A percentile compares a stretch with the other conserved stretches of the same genome.
Evolutionary conservation across 768 basidiomycete genomes (phyloP).

Genomic region (Mycena crocata): DNA sequence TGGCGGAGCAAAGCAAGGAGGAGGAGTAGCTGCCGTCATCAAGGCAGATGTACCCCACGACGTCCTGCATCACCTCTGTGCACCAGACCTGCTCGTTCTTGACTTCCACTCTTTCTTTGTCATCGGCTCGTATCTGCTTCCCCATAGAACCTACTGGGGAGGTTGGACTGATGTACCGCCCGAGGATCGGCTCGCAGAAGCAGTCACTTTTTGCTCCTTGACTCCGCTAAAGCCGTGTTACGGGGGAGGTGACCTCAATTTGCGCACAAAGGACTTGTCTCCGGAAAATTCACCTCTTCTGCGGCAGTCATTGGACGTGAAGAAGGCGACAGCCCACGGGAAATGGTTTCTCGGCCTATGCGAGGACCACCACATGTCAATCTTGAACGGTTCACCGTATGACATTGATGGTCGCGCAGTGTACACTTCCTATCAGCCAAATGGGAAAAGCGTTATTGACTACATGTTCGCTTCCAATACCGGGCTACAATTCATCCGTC

Average conservation of each 20-base stretch:
- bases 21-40: constrained; percentile 4
- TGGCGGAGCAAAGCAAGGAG: neutral
- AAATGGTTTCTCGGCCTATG: neutral
- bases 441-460: neutral
- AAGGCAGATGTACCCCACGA: neutral
- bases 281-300: neutral
- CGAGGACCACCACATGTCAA: neutral
- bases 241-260: neutral
- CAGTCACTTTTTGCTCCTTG: neutral
- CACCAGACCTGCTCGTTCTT: constrained; percentile 6
- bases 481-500: neutral
- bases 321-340: neutral
- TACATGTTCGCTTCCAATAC: neutral
- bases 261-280: neutral
- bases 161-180: neutral
- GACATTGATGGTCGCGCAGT: neutral
- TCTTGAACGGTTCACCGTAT: neutral
- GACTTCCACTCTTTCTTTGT: neutral
- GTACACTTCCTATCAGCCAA: constrained; percentile 6
- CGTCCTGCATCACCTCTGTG: neutral
- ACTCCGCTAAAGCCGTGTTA: neutral
- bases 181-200: neutral
- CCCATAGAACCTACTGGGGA: neutral
- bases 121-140: constrained; percentile 5
- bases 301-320: neutral